A percentile compares a stretch with the other conserved stretches of the same genome.
Evolutionary conservation across 176 grass and related monocot genomes (phyloP).

Genomic region (Echinochloa phyllopogon): DNA sequence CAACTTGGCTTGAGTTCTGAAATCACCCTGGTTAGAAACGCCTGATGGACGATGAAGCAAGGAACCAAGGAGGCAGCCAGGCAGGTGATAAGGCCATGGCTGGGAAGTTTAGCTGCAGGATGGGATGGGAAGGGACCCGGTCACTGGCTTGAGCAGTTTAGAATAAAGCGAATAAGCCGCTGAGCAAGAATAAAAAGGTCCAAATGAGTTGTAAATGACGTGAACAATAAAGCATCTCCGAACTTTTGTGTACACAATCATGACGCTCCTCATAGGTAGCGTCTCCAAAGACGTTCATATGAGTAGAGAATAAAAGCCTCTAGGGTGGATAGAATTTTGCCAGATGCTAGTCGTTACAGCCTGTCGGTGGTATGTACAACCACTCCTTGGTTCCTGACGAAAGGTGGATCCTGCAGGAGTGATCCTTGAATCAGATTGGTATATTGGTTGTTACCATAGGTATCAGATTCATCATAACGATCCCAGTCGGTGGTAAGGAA

Average conservation of each 20-base stretch:
- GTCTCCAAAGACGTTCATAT: conserved; percentile 5
- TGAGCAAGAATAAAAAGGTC: conserved; percentile 30
- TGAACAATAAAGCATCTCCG: conserved; percentile 16
- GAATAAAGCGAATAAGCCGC: conserved; percentile 27
- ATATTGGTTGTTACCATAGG: neutral
- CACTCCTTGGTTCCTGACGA: neutral
- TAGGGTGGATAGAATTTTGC: neutral
- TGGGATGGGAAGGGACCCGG: neutral
- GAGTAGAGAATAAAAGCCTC: neutral
- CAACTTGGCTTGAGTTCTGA: conserved; percentile 57
- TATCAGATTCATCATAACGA: neutral
- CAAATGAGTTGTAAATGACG: conserved; percentile 52
- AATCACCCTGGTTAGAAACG: neutral
- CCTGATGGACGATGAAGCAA: neutral
- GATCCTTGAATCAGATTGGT: neutral
- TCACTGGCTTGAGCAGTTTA: conserved; percentile 10
- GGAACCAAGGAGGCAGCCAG: neutral
- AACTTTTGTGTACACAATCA: conserved; percentile 9
- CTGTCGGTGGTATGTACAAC: conserved; percentile 9
- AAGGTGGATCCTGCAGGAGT: neutral
- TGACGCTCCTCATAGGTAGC: neutral
- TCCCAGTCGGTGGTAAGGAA: no score
- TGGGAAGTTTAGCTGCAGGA: conserved; percentile 1
- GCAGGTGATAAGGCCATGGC: neutral
- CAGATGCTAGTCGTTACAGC: neutral